phyloP scores from a whole-genome alignment of 139 green algal species.

The Protoeuglena noctilucae region DNA sequence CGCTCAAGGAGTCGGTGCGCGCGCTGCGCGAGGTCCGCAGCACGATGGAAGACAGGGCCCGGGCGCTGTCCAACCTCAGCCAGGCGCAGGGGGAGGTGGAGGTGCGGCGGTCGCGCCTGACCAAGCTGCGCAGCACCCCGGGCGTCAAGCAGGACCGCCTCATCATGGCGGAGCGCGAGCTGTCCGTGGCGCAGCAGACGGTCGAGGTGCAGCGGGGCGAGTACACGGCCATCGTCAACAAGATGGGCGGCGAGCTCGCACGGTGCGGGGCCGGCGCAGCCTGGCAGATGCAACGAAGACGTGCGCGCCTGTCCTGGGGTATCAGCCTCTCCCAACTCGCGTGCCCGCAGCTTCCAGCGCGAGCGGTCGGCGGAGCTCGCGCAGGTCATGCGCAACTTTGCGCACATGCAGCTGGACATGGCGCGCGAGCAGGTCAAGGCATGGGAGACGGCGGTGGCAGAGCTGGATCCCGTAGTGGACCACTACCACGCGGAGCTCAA shows the following conservation, averaged over 20 bases:
- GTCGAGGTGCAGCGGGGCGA: conserved; percentile 27
- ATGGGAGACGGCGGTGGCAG: neutral
- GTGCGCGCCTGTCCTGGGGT: too few relatives aligned
- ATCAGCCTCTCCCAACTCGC: too few relatives aligned
- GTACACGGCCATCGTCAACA: conserved; percentile 42
- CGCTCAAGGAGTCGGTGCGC: conserved; percentile 64
- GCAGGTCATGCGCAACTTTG: neutral
- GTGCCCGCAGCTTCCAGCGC: conserved; percentile 12
- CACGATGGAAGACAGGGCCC: conserved; percentile 42
- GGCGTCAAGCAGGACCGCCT: conserved; percentile 46
- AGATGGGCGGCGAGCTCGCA: conserved; percentile 70
- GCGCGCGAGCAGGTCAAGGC: neutral
- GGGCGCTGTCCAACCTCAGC: conserved; percentile 27
- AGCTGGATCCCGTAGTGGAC: neutral
- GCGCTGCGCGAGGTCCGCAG: conserved; percentile 42
- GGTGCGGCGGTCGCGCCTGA: conserved; percentile 46
- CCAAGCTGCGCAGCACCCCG: conserved; percentile 53
- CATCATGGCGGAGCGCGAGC: conserved; percentile 51
- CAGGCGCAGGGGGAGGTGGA: conserved; percentile 37
- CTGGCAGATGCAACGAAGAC: too few relatives aligned
- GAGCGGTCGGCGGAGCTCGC: conserved; percentile 12
- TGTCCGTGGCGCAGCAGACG: conserved; percentile 32
- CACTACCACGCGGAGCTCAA: neutral
- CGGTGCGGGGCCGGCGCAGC: too few relatives aligned
- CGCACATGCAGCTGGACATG: neutral